A percentile compares a stretch with the other conserved stretches of the same genome.
Conservation (phyloP, 352 stramenopile genomes). For the Globisporangium echinulatum region DNA sequence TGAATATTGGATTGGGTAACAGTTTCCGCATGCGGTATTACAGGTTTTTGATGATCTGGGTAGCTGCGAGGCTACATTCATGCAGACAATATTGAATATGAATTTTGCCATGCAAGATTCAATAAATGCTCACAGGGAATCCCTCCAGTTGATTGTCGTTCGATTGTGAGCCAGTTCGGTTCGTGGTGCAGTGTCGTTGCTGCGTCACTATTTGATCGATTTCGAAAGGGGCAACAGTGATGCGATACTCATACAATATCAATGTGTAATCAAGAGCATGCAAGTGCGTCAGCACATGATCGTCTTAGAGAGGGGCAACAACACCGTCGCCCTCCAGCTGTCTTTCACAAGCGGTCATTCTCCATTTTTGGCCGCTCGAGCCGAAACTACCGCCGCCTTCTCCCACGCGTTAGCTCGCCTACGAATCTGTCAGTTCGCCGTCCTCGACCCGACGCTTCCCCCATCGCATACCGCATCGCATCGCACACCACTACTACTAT, state of each 20-base stretch:
- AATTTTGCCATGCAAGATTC: not conserved
- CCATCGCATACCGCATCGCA: too few relatives aligned
- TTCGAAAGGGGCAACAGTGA: not conserved
- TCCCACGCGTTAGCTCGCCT: conserved; percentile 1
- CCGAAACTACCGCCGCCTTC: conserved; percentile 7
- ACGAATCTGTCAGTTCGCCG: not conserved
- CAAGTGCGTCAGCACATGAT: not conserved
- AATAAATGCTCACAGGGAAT: not conserved
- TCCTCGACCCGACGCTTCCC: too few relatives aligned
- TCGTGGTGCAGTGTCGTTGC: too few relatives aligned
- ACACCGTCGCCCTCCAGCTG: too few relatives aligned
- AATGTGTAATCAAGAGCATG: too few relatives aligned
- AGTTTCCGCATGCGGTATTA: not conserved
- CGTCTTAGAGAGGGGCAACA: too few relatives aligned
- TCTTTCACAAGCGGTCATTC: conserved; percentile 2
- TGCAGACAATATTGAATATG: not conserved
- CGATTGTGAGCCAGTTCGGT: too few relatives aligned
- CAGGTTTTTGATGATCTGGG: not conserved
- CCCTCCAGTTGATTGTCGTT: not conserved
- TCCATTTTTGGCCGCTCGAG: conserved; percentile 12
- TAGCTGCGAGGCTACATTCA: not conserved
- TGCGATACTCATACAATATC: too few relatives aligned
- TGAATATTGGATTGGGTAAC: not conserved
- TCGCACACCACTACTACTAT: conserved; percentile 3
- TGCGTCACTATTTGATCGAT: not conserved